phyloP scores from a whole-genome alignment of 148 eudicot genomes.

The Rhododendron griersonianum region DNA sequence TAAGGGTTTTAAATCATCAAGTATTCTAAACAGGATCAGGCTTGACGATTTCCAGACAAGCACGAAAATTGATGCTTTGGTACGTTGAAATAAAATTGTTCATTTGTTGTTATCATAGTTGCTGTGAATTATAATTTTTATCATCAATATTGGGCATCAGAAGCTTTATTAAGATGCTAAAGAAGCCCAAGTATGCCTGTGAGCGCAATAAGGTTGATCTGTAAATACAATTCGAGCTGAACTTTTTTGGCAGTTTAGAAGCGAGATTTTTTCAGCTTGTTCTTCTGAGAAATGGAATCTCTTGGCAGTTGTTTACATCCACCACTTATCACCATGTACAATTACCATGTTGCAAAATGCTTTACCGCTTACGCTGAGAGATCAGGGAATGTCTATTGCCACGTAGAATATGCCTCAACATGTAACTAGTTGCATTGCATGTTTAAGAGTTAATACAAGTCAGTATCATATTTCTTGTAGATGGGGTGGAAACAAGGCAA shows the following conservation, averaged over 20 bases:
- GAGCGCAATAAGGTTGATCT: neutral
- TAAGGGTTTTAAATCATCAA: slow-evolving; percentile 68
- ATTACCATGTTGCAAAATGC: neutral
- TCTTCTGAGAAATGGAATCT: neutral
- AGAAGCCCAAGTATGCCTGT: neutral
- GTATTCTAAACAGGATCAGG: slow-evolving; percentile 75
- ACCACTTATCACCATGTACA: neutral
- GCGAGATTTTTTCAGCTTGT: neutral
- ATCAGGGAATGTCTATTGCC: neutral
- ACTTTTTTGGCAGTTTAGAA: neutral
- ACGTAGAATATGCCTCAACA: neutral
- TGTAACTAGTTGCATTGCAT: neutral
- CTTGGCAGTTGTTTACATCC: neutral
- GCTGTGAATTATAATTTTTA: neutral
- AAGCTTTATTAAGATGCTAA: neutral
- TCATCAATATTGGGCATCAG: neutral
- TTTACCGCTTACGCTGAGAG: neutral
- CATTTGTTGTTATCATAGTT: neutral
- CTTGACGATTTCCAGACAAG: slow-evolving; percentile 90
- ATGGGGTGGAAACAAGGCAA: neutral
- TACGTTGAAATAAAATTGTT: slow-evolving; percentile 27
- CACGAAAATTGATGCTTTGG: slow-evolving; percentile 97
- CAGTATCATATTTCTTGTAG: neutral
- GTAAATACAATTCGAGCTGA: neutral
- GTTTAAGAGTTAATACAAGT: neutral